Base-by-base conservation (phyloP, 202 grass and related monocot species). In the Hordeum pubiflorum region DNA sequence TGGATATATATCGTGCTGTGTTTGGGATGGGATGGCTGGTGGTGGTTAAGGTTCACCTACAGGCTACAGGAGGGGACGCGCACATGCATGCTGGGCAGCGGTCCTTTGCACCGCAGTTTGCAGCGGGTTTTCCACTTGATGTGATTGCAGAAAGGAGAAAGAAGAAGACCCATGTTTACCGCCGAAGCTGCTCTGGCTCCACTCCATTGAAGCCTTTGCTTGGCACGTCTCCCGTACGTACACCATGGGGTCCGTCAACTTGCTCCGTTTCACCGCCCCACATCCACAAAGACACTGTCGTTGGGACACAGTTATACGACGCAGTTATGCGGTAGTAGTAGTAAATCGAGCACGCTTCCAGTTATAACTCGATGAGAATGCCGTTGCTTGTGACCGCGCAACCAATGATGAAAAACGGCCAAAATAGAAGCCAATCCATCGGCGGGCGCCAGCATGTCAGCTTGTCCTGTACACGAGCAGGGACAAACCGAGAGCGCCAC, bases 341-440 rank as follows among this genome's bases (percentile, higher is more conserved):
- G 76, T 54, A 65, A 36, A 24, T 23, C 43, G 22, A 22, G 58
- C 26, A 46, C 15, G 29, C 20, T 37, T 33, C 5, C 32, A 10
- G 3, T 27, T 36, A 32, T 26, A 44, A 11, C 54, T 24, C 37
- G 10, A 60, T 46, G 52, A 22, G 76, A 23, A 61, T 4, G 54
- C 67, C 67, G 67, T 81, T 61, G 79, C 67, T 61, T 72, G 54
- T 33, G 36, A 70, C 63, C 12, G 78, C 63, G 56, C 13, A 13
- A 5, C 18, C 77, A 48, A 80, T 29, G 22, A 40, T 31, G 46
- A 26, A 58, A 37, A 32, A 21, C 18, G 4, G 31, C 43, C 50
- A 54, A 54, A 54, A 54, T n/a, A 54, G 4, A 23, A 18, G n/a
- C 68, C 68, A 34, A 7, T 54, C 71, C 71, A 74, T 74, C 17